Evolutionary conservation across 306 rosid genomes (phyloP).

Genomic region (Lupinus albus): DNA sequence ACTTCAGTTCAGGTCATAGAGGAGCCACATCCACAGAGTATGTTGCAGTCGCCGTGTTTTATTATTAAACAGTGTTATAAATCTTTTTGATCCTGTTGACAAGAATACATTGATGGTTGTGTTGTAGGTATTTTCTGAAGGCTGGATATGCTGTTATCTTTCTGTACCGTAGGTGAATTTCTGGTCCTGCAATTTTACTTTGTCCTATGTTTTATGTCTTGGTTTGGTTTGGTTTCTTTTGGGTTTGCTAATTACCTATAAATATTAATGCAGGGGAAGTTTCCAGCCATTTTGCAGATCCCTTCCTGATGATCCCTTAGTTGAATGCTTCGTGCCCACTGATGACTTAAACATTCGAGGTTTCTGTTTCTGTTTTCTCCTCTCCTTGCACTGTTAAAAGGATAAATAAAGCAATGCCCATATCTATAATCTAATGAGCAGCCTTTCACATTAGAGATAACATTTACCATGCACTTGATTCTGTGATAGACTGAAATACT

Average conservation of each 20-base stretch:
- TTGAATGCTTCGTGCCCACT: constrained; percentile 70
- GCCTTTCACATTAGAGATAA: constrained; percentile 11
- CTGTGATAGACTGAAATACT: constrained; percentile 12
- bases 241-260: constrained; percentile 22
- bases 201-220: neutral
- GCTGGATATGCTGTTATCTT: constrained; percentile 97
- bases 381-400: constrained; percentile 13
- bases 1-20: constrained; percentile 97
- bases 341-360: constrained; percentile 63
- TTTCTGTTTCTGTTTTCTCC: constrained; percentile 37
- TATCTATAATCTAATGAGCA: neutral
- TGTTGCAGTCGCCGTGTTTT: constrained; percentile 31
- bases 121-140: constrained; percentile 73
- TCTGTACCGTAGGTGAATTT: constrained; percentile 65
- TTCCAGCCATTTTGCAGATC: constrained; percentile 88
- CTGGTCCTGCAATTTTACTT: neutral
- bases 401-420: constrained; percentile 5
- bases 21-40: constrained; percentile 99
- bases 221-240: neutral
- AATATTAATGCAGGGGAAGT: constrained; percentile 66
- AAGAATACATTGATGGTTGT: constrained; percentile 29
- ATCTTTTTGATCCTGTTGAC: constrained; percentile 14
- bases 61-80: constrained; percentile 6
- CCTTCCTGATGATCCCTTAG: constrained; percentile 89
- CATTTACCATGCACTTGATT: neutral